These are phyloP conservation scores for Trichoderma sp. DNA, from an alignment of 2,329 filamentous ascomycete genomes.

Conservation along the genomic window DNA sequence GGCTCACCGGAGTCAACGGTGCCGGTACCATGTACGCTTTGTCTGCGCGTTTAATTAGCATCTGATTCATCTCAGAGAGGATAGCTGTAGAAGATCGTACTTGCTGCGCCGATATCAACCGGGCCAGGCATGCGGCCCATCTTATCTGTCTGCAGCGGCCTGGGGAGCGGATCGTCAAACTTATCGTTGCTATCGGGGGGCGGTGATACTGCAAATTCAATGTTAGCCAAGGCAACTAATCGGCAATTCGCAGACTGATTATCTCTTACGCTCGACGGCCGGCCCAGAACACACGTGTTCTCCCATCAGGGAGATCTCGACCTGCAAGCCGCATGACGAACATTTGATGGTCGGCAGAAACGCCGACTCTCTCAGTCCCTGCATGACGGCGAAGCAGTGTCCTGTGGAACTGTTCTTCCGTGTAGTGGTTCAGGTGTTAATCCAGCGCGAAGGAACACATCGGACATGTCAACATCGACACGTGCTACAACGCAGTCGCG, in stretches of 20 bases:
- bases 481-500: not conserved
- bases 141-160: conserved; percentile 38
- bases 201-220: conserved; percentile 40
- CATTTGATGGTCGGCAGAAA: conserved; percentile 86
- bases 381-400: conserved; percentile 43
- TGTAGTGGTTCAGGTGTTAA: conserved; percentile 10
- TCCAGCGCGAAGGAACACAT: conserved; percentile 9
- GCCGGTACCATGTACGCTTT: conserved; percentile 55
- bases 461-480: conserved; percentile 17
- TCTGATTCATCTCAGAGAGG: not conserved
- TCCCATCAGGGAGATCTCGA: conserved; percentile 83
- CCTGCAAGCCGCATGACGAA: conserved; percentile 73
- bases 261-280: conserved; percentile 50
- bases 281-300: conserved; percentile 71
- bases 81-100: conserved; percentile 42
- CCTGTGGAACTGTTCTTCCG: not conserved
- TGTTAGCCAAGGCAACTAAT: conserved; percentile 3
- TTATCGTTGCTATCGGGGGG: conserved; percentile 38
- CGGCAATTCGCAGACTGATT: not conserved
- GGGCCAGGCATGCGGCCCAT: conserved; percentile 47
- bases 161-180: conserved; percentile 33
- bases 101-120: conserved; percentile 56
- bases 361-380: conserved; percentile 61
- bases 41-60: conserved; percentile 44
- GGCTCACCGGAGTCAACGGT: conserved; percentile 65